Conservation (phyloP, 1,139 yeast species). For the Saccharomyces hybrid region DNA sequence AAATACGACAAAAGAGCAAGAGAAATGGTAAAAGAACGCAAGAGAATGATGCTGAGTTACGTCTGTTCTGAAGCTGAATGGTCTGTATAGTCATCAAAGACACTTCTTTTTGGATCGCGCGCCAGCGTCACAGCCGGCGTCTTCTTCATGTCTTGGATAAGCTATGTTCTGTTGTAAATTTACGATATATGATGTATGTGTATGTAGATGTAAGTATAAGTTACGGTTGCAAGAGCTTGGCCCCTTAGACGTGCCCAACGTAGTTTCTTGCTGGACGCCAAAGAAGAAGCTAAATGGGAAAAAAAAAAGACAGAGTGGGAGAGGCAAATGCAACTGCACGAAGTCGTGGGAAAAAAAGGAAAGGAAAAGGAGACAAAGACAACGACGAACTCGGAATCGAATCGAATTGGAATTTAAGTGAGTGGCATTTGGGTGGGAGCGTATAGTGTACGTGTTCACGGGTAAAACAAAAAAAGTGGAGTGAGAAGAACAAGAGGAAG, state of each 20-base stretch:
- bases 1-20: background rate
- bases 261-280: background rate
- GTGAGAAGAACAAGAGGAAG: background rate
- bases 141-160: background rate
- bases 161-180: background rate
- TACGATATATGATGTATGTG: background rate
- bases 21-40: background rate
- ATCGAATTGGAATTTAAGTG: background rate
- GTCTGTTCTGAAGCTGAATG: background rate
- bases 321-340: slow-evolving; percentile 1
- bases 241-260: background rate
- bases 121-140: background rate
- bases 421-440: background rate
- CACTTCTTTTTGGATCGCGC: background rate
- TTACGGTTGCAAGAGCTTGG: background rate
- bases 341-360: slow-evolving; percentile 1
- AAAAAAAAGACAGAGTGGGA: slow-evolving; percentile 1
- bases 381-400: background rate
- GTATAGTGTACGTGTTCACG: background rate
- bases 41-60: background rate
- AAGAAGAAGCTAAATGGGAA: background rate
- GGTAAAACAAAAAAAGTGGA: background rate
- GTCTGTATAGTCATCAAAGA: background rate
- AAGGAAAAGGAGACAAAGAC: background rate
- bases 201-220: background rate